Conservation (phyloP, 2,329 filamentous ascomycete species). For the Colletotrichum sp. region DNA sequence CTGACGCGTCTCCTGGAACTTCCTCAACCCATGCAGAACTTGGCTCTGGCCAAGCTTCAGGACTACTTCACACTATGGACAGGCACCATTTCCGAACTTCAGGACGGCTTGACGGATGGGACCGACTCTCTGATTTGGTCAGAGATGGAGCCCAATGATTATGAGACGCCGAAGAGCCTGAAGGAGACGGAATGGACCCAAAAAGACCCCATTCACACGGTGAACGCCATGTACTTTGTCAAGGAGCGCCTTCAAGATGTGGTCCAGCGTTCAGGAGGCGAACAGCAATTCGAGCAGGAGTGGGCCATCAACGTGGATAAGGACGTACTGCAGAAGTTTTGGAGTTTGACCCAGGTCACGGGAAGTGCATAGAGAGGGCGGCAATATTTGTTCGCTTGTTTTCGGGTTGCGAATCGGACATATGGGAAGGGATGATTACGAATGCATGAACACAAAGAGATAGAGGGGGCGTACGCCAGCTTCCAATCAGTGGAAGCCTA, state of each 20-base stretch:
- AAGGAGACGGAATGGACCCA: constrained; percentile 57
- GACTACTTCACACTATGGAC: constrained; percentile 81
- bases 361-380: not conserved
- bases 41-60: constrained; percentile 68
- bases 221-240: constrained; percentile 70
- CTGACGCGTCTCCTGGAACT: constrained; percentile 75
- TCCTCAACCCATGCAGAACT: constrained; percentile 59
- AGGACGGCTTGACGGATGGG: constrained; percentile 61
- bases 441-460: constrained; percentile 4
- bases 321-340: constrained; percentile 72
- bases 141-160: constrained; percentile 49
- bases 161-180: constrained; percentile 60
- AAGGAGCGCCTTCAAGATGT: constrained; percentile 64
- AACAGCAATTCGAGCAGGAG: constrained; percentile 68
- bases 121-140: constrained; percentile 58
- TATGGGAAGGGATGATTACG: constrained; percentile 2
- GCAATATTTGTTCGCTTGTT: not conserved
- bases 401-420: not conserved
- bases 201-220: constrained; percentile 71
- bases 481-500: not conserved
- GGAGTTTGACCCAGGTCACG: not conserved
- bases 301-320: constrained; percentile 79
- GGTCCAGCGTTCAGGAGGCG: constrained; percentile 66
- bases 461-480: not conserved
- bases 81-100: constrained; percentile 68